Conservation (phyloP, 495 filamentous ascomycete genomes). For the Choiromyces venosus region DNA sequence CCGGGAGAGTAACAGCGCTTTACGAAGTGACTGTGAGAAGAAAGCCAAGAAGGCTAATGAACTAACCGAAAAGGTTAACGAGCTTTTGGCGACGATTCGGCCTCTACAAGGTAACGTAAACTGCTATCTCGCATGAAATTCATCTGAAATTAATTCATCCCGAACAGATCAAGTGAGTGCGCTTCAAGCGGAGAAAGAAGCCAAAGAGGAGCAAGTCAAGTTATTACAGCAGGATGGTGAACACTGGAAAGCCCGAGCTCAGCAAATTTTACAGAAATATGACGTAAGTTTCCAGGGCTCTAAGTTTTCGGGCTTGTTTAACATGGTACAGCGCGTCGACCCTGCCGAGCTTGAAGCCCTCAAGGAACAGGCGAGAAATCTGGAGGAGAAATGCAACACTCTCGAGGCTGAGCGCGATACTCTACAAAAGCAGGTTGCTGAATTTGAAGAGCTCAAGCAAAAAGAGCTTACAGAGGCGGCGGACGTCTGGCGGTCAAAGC, state of each 20-base stretch:
- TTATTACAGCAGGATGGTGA: conserved; percentile 82
- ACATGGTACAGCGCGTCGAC: conserved; percentile 59
- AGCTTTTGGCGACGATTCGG: conserved; percentile 68
- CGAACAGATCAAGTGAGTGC: conserved; percentile 54
- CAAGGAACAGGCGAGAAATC: conserved; percentile 55
- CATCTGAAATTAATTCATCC: conserved; percentile 12
- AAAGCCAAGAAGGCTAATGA: conserved; percentile 66
- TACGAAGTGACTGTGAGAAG: conserved; percentile 77
- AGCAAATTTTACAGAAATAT: conserved; percentile 92
- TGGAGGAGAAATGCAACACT: conserved; percentile 47
- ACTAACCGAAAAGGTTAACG: conserved; percentile 66
- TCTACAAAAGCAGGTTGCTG: conserved; percentile 54
- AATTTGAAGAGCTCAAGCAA: conserved; percentile 49
- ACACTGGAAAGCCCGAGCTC: conserved; percentile 83
- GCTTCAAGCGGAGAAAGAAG: conserved; percentile 69
- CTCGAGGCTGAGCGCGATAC: conserved; percentile 68
- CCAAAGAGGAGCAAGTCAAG: conserved; percentile 76
- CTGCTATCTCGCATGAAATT: not conserved
- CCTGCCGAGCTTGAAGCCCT: conserved; percentile 83
- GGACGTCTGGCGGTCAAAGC: conserved; percentile 46
- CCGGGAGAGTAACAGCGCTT: conserved; percentile 82
- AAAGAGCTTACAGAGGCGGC: conserved; percentile 48
- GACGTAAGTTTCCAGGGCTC: conserved; percentile 47
- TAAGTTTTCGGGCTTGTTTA: conserved; percentile 4
- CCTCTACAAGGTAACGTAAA: conserved; percentile 62